A percentile compares a stretch with the other conserved stretches of the same genome.
phyloP scores from a whole-genome alignment of 2,329 filamentous ascomycete genomes.

The Elsinoe perseae region DNA sequence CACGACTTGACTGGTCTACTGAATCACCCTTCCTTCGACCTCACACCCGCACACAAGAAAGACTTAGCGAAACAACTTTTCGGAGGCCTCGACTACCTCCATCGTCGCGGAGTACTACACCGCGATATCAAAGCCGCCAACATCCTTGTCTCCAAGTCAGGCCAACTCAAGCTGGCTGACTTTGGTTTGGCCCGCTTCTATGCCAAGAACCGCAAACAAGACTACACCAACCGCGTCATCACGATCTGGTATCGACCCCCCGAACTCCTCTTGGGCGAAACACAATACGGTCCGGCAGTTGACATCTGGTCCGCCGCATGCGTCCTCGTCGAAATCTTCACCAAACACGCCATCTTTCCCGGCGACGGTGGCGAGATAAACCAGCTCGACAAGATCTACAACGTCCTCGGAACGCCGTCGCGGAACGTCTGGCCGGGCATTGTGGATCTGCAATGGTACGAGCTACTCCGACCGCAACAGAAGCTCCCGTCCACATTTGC shows the following conservation, averaged over 20 bases:
- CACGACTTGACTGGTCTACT: conserved; percentile 92
- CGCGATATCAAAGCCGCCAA: conserved; percentile 96
- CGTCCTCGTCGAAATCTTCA: conserved; percentile 95
- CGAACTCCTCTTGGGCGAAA: conserved; percentile 83
- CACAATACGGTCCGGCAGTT: conserved; percentile 79
- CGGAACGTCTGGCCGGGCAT: conserved; percentile 79
- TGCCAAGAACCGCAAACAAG: conserved; percentile 73
- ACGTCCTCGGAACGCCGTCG: conserved; percentile 79
- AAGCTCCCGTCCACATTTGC: conserved; percentile 68
- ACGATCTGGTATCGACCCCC: conserved; percentile 97
- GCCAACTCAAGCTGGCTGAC: conserved; percentile 92
- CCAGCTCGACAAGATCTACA: conserved; percentile 95
- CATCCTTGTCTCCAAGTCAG: conserved; percentile 79
- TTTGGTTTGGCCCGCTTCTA: conserved; percentile 96
- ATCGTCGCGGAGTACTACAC: conserved; percentile 90
- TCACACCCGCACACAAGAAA: conserved; percentile 82
- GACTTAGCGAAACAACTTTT: conserved; percentile 89
- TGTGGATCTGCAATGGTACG: conserved; percentile 94
- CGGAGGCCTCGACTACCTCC: conserved; percentile 85
- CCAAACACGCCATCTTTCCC: conserved; percentile 84
- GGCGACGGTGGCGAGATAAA: conserved; percentile 93
- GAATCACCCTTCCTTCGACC: conserved; percentile 85
- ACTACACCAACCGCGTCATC: conserved; percentile 97
- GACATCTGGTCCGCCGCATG: conserved; percentile 98
- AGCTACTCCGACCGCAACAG: conserved; percentile 72